Evolutionary conservation across 1,284 basidiomycete species (phyloP), one percentile per base, ranked within the genome.

Genomic region (Takashimella koratensis): DNA sequence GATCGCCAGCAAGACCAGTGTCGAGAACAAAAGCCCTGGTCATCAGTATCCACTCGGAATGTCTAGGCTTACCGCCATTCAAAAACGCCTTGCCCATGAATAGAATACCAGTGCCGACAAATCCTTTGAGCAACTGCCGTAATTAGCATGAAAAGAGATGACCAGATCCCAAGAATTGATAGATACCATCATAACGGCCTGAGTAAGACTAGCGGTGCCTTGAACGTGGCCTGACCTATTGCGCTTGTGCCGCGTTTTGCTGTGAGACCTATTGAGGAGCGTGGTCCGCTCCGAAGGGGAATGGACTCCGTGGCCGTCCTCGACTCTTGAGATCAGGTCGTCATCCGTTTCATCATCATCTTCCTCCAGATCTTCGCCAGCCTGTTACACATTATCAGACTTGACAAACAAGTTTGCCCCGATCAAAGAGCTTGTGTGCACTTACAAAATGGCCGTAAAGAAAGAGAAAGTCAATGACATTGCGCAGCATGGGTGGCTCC

Each of bases 51-150:
- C 27, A 22, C 44, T 51, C 0, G 16, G 11, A 5, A 21, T 1
- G 13, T 24, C 3, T 5, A 10, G 8, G 53, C 58, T 48, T 45
- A 66, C 68, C 94, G 56, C 95, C 95, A 64, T 98, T 98, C 78
- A 85, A 86, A 79, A 98, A 98, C 82, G 87, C 95, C 78, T 93
- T 97, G 54, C 92, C 96, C 48, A 98, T 82, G 79, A 98, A 98
- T 23, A 98, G 76, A 11, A 98, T 86, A 27, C 95, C 95, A 8
- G 95, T 99, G 20, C 95, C 95, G 48, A 99, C 86, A 68, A 99
- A 98, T 0, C 90, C 87, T 76, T 98, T 98, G 57, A 96, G 77
- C 53, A 96, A 77, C 90, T 92, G 58, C 21, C 42, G 41, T 27
- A 16, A 52, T 13, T 22, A 36, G 30, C 48, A 45, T 19, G 5